These are phyloP conservation scores for Aspergillus ibericus DNA, from an alignment of 2,329 filamentous ascomycete genomes.

Conservation along the genomic window DNA sequence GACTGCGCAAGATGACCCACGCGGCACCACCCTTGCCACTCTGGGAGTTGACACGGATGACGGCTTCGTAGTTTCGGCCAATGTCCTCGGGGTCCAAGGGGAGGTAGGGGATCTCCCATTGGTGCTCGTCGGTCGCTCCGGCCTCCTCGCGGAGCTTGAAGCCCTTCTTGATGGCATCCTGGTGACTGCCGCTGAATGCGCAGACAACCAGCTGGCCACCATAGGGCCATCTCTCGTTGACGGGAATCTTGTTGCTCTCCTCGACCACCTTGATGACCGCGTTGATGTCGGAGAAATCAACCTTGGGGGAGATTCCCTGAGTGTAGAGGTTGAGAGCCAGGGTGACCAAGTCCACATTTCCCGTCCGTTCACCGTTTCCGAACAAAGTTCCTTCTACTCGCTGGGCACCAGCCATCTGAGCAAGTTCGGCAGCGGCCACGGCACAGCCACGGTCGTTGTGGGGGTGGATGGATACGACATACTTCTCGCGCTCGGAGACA, in stretches of 20 bases:
- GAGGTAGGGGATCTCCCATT: slow-evolving; percentile 87
- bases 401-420: slow-evolving; percentile 94
- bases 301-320: slow-evolving; percentile 77
- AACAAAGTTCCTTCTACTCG: slow-evolving; percentile 92
- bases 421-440: slow-evolving; percentile 84
- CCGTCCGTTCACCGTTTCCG: slow-evolving; percentile 92
- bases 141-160: slow-evolving; percentile 65
- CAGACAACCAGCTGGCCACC: slow-evolving; percentile 88
- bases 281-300: slow-evolving; percentile 90
- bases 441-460: slow-evolving; percentile 94
- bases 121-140: slow-evolving; percentile 61
- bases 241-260: slow-evolving; percentile 89
- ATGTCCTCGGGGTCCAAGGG: slow-evolving; percentile 92
- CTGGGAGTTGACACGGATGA: slow-evolving; percentile 97
- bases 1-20: slow-evolving; percentile 86
- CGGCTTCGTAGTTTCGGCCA: slow-evolving; percentile 93
- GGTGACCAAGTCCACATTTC: slow-evolving; percentile 93
- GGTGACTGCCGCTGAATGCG: slow-evolving; percentile 88
- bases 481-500: slow-evolving; percentile 80
- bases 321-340: slow-evolving; percentile 93
- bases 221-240: slow-evolving; percentile 87
- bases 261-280: slow-evolving; percentile 86
- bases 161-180: slow-evolving; percentile 95
- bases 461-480: slow-evolving; percentile 85
- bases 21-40: slow-evolving; percentile 91